phyloP scores from a whole-genome alignment of 2,329 filamentous ascomycete species.

The Cadophora luteo-olivacea region DNA sequence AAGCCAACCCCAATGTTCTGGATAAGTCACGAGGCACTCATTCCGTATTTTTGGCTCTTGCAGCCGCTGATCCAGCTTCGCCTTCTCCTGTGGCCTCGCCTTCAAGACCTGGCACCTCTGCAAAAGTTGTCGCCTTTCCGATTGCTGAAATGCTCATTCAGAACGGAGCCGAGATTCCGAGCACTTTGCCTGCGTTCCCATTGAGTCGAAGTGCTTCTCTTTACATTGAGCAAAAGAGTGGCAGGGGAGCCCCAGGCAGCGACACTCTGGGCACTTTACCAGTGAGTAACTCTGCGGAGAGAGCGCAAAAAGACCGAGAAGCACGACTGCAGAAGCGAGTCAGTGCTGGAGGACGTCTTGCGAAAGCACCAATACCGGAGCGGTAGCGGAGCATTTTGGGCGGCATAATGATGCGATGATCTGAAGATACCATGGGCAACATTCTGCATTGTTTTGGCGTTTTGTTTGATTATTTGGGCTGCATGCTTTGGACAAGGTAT shows the following conservation, averaged over 20 bases:
- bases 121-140: constrained; percentile 74
- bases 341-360: constrained; percentile 77
- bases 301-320: constrained; percentile 68
- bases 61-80: constrained; percentile 87
- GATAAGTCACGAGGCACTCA: constrained; percentile 91
- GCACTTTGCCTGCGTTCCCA: constrained; percentile 78
- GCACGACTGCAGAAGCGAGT: constrained; percentile 77
- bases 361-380: constrained; percentile 47
- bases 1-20: constrained; percentile 83
- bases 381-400: constrained; percentile 29
- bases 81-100: constrained; percentile 60
- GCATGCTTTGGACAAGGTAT: constrained; percentile 28
- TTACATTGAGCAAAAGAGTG: constrained; percentile 82
- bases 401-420: constrained; percentile 39
- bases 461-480: constrained; percentile 31
- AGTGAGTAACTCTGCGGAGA: constrained; percentile 54
- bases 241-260: constrained; percentile 49
- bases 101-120: constrained; percentile 48
- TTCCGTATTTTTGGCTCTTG: constrained; percentile 87
- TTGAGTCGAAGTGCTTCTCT: constrained; percentile 80
- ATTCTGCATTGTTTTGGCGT: constrained; percentile 42
- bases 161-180: constrained; percentile 89
- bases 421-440: constrained; percentile 44
- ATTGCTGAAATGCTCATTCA: constrained; percentile 91
- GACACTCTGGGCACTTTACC: constrained; percentile 71